Evolutionary conservation across 257 asterid species (phyloP).

Genomic region (Nicotiana sylvestris): DNA sequence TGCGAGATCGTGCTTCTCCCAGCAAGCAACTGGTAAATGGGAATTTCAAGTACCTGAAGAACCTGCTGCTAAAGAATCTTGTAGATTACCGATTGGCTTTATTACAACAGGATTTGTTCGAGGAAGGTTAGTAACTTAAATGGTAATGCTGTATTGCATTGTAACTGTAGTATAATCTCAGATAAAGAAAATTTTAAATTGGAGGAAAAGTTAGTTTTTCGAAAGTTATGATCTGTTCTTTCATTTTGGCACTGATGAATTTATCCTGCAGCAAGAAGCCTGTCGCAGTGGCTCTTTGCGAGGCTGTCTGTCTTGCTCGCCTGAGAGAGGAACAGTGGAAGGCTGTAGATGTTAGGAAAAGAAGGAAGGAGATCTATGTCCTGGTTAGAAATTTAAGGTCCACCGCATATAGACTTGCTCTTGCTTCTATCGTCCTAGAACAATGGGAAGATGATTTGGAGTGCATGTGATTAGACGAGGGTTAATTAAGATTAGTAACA

Average conservation of each 20-base stretch:
- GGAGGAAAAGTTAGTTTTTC: background rate
- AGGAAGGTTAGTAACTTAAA: background rate
- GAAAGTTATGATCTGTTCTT: background rate
- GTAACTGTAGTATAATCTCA: background rate
- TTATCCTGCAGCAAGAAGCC: slow-evolving; percentile 66
- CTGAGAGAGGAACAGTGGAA: slow-evolving; percentile 78
- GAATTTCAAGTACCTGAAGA: slow-evolving; percentile 32
- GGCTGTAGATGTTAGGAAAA: slow-evolving; percentile 31
- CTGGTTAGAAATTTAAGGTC: slow-evolving; percentile 87
- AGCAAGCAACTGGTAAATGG: slow-evolving; percentile 62
- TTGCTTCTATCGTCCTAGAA: slow-evolving; percentile 74
- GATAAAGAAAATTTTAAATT: background rate
- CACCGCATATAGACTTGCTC: slow-evolving; percentile 83
- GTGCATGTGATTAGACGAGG: slow-evolving; percentile 35
- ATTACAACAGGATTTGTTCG: background rate
- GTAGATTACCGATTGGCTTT: background rate
- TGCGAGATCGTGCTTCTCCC: slow-evolving; percentile 39
- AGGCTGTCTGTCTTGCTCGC: slow-evolving; percentile 56
- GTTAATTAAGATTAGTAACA: background rate
- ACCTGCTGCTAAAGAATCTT: background rate
- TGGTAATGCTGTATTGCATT: background rate
- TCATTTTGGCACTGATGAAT: background rate
- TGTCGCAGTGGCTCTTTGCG: slow-evolving; percentile 63
- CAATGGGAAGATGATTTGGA: slow-evolving; percentile 55
- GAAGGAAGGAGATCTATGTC: slow-evolving; percentile 74